Percentiles rank a stretch among this genome's conserved stretches.
These are phyloP conservation scores for Dothiorella sarmentorum DNA, from an alignment of 2,329 filamentous ascomycete species.

Conservation along the genomic window DNA sequence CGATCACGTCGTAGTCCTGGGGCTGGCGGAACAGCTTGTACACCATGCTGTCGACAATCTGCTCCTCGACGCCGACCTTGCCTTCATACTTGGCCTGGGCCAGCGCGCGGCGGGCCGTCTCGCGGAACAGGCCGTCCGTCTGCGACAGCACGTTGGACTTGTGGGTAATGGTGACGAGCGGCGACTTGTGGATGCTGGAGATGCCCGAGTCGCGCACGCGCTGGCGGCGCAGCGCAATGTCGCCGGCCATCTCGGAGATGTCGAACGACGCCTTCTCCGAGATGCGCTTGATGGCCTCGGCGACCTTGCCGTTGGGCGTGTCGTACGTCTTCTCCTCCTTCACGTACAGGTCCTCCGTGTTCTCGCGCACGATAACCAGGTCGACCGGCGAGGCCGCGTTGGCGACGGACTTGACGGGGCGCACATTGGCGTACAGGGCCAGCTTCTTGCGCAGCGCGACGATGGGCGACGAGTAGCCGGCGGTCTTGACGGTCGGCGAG, in stretches of 20 bases:
- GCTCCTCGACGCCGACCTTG: constrained; percentile 74
- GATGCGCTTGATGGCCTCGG: constrained; percentile 97
- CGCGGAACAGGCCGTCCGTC: constrained; percentile 92
- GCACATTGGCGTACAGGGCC: constrained; percentile 94
- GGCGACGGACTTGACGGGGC: constrained; percentile 81
- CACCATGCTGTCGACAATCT: constrained; percentile 99
- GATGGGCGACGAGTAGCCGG: constrained; percentile 94
- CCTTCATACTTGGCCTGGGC: constrained; percentile 60
- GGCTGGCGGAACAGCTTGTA: constrained; percentile 99
- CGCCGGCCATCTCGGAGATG: constrained; percentile 89
- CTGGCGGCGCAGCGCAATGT: constrained; percentile 85
- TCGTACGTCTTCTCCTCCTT: constrained; percentile 88
- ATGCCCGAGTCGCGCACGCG: constrained; percentile 64
- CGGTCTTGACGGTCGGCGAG: constrained; percentile 83
- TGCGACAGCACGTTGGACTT: constrained; percentile 97
- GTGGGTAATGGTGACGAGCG: constrained; percentile 93
- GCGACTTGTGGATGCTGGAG: constrained; percentile 60
- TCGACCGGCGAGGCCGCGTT: constrained; percentile 70
- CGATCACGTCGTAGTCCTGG: constrained; percentile 92
- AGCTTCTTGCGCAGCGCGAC: constrained; percentile 94
- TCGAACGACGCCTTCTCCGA: constrained; percentile 77
- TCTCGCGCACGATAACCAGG: constrained; percentile 97
- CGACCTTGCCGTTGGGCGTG: constrained; percentile 72
- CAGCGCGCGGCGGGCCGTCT: constrained; percentile 71
- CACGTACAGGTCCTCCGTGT: constrained; percentile 97